These are phyloP conservation scores for Rhytidhysteron rufulum DNA, from an alignment of 2,329 filamentous ascomycete genomes.

Conservation along the genomic window DNA sequence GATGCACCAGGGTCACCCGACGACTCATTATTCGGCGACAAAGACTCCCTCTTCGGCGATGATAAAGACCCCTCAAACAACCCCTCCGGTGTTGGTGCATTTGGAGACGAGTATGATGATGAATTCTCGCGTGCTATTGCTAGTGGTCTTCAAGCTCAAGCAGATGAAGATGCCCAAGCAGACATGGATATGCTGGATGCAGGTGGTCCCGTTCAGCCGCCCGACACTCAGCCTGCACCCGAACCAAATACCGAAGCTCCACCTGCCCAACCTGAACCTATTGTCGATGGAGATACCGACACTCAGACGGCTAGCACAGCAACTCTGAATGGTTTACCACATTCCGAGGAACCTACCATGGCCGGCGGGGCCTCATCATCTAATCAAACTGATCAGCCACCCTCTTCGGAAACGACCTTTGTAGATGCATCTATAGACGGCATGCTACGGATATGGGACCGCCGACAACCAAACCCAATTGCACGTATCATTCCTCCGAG, in stretches of 20 bases:
- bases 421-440: constrained; percentile 86
- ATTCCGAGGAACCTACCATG: constrained; percentile 43
- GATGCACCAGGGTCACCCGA: constrained; percentile 63
- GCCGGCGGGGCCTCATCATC: constrained; percentile 13
- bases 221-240: constrained; percentile 17
- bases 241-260: constrained; percentile 18
- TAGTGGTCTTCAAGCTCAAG: constrained; percentile 43
- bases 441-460: constrained; percentile 88
- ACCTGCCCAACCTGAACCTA: constrained; percentile 11
- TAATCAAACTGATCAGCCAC: constrained; percentile 39
- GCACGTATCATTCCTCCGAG: constrained; percentile 72
- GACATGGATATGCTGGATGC: constrained; percentile 46
- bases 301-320: constrained; percentile 14
- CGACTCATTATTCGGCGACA: constrained; percentile 80
- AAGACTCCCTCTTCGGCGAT: constrained; percentile 85
- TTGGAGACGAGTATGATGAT: constrained; percentile 79
- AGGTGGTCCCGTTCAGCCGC: constrained; percentile 40
- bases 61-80: constrained; percentile 41
- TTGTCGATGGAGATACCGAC: constrained; percentile 13
- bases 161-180: constrained; percentile 37
- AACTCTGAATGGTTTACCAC: constrained; percentile 48
- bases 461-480: constrained; percentile 69
- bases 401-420: constrained; percentile 72
- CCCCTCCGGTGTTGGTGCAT: constrained; percentile 46
- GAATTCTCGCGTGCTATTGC: constrained; percentile 75